Base-by-base conservation (phyloP, 2,329 filamentous ascomycete genomes). In the Xylariaceae sp. region DNA sequence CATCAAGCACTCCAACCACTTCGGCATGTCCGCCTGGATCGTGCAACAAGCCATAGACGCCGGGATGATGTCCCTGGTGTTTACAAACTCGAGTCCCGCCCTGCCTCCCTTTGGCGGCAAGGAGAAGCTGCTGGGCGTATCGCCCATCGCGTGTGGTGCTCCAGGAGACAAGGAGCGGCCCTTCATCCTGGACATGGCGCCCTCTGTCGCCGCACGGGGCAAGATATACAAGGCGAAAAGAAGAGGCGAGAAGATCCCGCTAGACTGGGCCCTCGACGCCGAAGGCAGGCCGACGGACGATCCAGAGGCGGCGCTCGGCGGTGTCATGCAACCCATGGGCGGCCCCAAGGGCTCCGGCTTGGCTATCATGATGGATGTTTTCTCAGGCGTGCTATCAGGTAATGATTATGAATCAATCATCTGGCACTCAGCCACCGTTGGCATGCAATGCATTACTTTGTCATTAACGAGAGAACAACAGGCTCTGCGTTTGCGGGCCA, bases 341-440 rank as follows among this genome's bases (percentile, higher is more conserved):
- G 86, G 87, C 0, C 85, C 86, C 0, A 92, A 92, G 60, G 87
- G 87, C 0, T 85, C 81, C 2, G 87, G 75, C 0, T 59, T 92
- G 28, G 68, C 83, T 0, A 76, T 92, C 39, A 90, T 88, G 83
- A 92, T 92, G 87, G 85, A 92, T 55, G 83, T 94, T 2, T 90
- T 92, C 56, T 88, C 84, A 0, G 86, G 85, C 0, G 81, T 85
- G 0, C 54, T 92, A 0, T 87, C 83, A 0, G 57, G 57, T 50
- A 31, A n/a, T n/a, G n/a, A n/a, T n/a, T n/a, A n/a, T n/a, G n/a
- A n/a, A n/a, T n/a, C n/a, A n/a, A n/a, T n/a, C n/a, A n/a, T n/a
- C n/a, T n/a, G n/a, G n/a, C n/a, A n/a, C n/a, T n/a, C n/a, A n/a
- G n/a, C n/a, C n/a, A n/a, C n/a, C n/a, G n/a, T n/a, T n/a, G n/a